These are phyloP conservation scores for Quercus dentata DNA, from an alignment of 306 rosid species.

Conservation along the genomic window DNA sequence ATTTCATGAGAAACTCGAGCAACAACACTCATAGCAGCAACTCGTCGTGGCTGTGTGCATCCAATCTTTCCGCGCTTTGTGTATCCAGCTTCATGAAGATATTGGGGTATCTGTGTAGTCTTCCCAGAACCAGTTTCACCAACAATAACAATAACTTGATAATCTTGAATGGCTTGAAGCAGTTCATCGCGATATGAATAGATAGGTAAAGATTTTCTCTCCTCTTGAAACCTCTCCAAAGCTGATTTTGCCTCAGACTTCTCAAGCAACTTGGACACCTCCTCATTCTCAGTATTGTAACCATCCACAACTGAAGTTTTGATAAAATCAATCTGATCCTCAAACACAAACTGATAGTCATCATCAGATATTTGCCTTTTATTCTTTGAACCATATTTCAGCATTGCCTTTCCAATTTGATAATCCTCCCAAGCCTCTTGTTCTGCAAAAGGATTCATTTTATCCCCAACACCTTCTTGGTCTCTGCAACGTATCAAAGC, in stretches of 20 bases:
- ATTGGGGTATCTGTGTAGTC: slow-evolving; percentile 95
- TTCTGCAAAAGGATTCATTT: slow-evolving; percentile 88
- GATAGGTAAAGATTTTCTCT: slow-evolving; percentile 77
- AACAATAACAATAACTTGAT: slow-evolving; percentile 74
- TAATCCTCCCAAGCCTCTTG: slow-evolving; percentile 99
- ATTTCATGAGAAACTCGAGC: slow-evolving; percentile 97
- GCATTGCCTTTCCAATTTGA: slow-evolving; percentile 82
- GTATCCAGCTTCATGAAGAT: slow-evolving; percentile 97
- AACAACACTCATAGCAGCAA: slow-evolving; percentile 98
- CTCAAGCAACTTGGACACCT: slow-evolving; percentile 42
- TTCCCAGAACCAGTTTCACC: slow-evolving; percentile 99
- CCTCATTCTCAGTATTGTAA: slow-evolving; percentile 54
- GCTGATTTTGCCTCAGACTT: slow-evolving; percentile 68
- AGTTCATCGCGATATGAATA: slow-evolving; percentile 69
- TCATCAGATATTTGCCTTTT: slow-evolving; percentile 71
- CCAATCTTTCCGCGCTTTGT: slow-evolving; percentile 81
- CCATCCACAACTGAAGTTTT: slow-evolving; percentile 88
- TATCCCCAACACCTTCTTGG: slow-evolving; percentile 52
- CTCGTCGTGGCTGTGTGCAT: too few species aligned
- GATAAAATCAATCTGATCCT: slow-evolving; percentile 94
- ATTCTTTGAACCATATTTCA: slow-evolving; percentile 81
- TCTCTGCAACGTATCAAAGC: slow-evolving; percentile 66
- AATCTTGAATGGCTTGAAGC: slow-evolving; percentile 68
- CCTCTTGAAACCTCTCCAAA: slow-evolving; percentile 82
- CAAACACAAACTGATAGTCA: slow-evolving; percentile 82